Conservation (phyloP, 768 basidiomycete species). For the Leccinellum rugosiceps region DNA sequence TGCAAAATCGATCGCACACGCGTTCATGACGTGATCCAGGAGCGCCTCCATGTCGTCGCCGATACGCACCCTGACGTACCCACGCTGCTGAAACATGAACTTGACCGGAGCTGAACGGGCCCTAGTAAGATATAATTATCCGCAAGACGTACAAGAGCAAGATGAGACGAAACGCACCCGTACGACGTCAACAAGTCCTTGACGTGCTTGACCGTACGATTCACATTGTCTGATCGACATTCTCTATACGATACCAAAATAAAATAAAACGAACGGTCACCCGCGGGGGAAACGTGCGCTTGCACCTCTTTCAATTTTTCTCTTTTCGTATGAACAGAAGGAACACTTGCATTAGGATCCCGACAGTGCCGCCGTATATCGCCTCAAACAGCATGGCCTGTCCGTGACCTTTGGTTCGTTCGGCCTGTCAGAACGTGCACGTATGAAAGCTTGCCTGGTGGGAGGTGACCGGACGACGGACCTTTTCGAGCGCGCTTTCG, state of each 20-base stretch:
- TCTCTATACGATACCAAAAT: slow-evolving; percentile 37
- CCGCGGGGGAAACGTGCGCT: neutral
- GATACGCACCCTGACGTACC: slow-evolving; percentile 46
- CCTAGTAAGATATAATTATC: slow-evolving; percentile 29
- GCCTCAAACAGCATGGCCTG: slow-evolving; percentile 57
- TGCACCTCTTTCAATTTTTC: neutral
- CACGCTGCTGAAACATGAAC: slow-evolving; percentile 60
- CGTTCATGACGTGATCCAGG: slow-evolving; percentile 39
- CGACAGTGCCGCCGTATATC: slow-evolving; percentile 55
- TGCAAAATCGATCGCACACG: slow-evolving; percentile 47
- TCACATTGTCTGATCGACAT: slow-evolving; percentile 61
- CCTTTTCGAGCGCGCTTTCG: slow-evolving; percentile 57
- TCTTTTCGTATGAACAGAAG: neutral
- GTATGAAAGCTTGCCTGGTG: neutral
- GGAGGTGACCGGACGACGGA: slow-evolving; percentile 12
- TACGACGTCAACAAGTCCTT: slow-evolving; percentile 49
- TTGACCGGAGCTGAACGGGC: slow-evolving; percentile 61
- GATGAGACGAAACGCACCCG: slow-evolving; percentile 32
- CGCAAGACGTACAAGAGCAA: neutral
- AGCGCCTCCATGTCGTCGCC: slow-evolving; percentile 34
- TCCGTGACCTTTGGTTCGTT: slow-evolving; percentile 48
- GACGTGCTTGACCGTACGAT: slow-evolving; percentile 56
- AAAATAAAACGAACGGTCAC: neutral
- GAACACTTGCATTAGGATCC: slow-evolving; percentile 56
- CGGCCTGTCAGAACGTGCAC: slow-evolving; percentile 34